phyloP scores from a whole-genome alignment of 1,139 yeast species.

The Yamadazyma sp. region DNA sequence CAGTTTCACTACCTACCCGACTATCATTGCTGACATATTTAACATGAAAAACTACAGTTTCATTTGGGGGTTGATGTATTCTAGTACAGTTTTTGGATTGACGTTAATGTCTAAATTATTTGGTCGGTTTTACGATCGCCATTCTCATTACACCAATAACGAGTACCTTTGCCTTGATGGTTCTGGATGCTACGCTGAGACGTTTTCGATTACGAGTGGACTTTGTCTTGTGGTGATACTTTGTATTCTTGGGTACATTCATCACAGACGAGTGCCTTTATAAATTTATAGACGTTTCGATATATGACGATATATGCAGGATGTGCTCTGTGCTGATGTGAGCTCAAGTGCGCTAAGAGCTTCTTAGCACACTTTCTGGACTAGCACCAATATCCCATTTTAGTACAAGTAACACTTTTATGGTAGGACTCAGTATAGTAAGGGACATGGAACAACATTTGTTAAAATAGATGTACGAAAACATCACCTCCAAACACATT shows the following conservation, averaged over 20 bases:
- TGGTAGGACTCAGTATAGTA: too few relatives aligned
- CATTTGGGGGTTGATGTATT: constrained; percentile 75
- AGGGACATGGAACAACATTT: too few relatives aligned
- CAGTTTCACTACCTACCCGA: constrained; percentile 78
- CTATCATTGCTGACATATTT: constrained; percentile 74
- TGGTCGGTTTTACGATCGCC: constrained; percentile 38
- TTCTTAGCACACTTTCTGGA: too few relatives aligned
- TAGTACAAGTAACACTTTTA: too few relatives aligned
- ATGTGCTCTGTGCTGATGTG: too few relatives aligned
- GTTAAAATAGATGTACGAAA: too few relatives aligned
- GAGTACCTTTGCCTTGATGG: constrained; percentile 37
- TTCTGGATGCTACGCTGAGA: constrained; percentile 35
- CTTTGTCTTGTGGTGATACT: constrained; percentile 26
- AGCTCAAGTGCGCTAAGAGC: too few relatives aligned
- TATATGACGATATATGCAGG: too few relatives aligned
- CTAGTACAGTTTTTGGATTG: constrained; percentile 48
- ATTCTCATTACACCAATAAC: constrained; percentile 33
- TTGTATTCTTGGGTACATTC: constrained; percentile 25
- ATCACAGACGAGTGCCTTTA: constrained; percentile 23
- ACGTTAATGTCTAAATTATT: constrained; percentile 40
- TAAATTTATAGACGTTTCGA: too few relatives aligned
- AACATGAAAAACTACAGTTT: constrained; percentile 73
- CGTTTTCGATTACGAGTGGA: constrained; percentile 35
- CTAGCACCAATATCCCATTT: too few relatives aligned
- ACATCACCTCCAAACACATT: too few relatives aligned